A percentile compares a stretch with the other conserved stretches of the same genome.
These are phyloP conservation scores for Alternaria gaisen DNA, from an alignment of 2,329 filamentous ascomycete genomes.

Conservation along the genomic window DNA sequence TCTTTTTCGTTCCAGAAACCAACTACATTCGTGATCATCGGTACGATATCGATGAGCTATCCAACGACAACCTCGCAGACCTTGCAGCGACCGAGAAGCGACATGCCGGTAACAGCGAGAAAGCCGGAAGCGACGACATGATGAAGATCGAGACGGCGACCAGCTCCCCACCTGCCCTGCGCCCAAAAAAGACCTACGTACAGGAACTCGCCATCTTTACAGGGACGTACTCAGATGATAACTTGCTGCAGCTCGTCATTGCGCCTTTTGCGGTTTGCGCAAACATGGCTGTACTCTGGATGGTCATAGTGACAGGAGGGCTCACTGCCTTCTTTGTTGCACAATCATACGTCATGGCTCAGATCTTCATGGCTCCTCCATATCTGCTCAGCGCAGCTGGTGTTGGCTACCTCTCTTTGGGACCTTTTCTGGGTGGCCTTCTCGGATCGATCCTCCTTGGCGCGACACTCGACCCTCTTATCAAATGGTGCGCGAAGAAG, in stretches of 20 bases:
- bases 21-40: constrained; percentile 55
- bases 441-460: constrained; percentile 31
- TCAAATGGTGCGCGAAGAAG: constrained; percentile 56
- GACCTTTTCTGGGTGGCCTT: constrained; percentile 53
- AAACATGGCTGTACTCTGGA: constrained; percentile 62
- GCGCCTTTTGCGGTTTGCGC: constrained; percentile 61
- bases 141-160: constrained; percentile 32
- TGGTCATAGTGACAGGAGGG: constrained; percentile 57
- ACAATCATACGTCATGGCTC: constrained; percentile 54
- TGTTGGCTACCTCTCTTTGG: constrained; percentile 56
- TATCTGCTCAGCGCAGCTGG: constrained; percentile 55
- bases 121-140: constrained; percentile 21
- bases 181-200: constrained; percentile 48
- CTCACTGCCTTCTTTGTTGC: constrained; percentile 56
- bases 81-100: constrained; percentile 36
- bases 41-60: constrained; percentile 44
- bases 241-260: constrained; percentile 49
- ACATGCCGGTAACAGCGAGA: constrained; percentile 24
- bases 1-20: constrained; percentile 63
- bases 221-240: constrained; percentile 51
- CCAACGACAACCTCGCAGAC: constrained; percentile 38
- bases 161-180: constrained; percentile 22
- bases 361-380: constrained; percentile 60
- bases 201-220: constrained; percentile 52
- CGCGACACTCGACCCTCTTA: constrained; percentile 48